These are phyloP conservation scores for Vicia faba DNA, from an alignment of 306 rosid species.

Conservation along the genomic window DNA sequence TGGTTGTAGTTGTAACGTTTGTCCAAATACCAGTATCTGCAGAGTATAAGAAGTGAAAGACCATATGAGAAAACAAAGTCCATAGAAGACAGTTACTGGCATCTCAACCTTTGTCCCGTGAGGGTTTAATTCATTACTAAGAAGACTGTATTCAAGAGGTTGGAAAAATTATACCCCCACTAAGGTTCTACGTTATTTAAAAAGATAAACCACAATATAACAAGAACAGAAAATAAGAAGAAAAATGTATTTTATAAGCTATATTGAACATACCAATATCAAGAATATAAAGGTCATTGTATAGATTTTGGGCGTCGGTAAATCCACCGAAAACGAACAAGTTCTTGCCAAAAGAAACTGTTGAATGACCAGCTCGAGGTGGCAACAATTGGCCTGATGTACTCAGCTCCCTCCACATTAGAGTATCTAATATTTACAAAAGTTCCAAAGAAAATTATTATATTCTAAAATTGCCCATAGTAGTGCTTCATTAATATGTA, in stretches of 20 bases:
- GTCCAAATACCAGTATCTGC: conserved; percentile 90
- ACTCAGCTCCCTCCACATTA: conserved; percentile 85
- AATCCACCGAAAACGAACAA: conserved; percentile 97
- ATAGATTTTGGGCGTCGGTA: conserved; percentile 89
- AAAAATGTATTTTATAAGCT: conserved; percentile 6
- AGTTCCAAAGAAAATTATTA: conserved; percentile 39
- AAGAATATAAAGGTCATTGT: conserved; percentile 81
- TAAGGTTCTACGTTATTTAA: conserved; percentile 23
- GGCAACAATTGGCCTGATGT: conserved; percentile 79
- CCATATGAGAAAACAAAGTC: conserved; percentile 23
- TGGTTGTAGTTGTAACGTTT: conserved; percentile 59
- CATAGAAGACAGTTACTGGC: conserved; percentile 3
- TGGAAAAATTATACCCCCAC: conserved; percentile 23
- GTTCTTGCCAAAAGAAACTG: conserved; percentile 82
- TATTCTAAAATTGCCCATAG: conserved; percentile 19
- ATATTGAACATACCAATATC: conserved; percentile 73
- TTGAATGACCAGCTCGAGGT: conserved; percentile 95
- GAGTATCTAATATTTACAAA: conserved; percentile 65
- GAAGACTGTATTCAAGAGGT: conserved; percentile 23
- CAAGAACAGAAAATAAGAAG: conserved; percentile 1
- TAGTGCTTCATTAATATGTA: not conserved
- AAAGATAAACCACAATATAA: conserved; percentile 22
- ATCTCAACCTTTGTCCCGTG: conserved; percentile 23
- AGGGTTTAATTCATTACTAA: conserved; percentile 1
- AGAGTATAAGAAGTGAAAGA: conserved; percentile 38